Evolutionary conservation across 371 early-diverging fungal species (phyloP), one percentile per base, ranked within the genome.

Genomic region (Rhizomucor miehei): DNA sequence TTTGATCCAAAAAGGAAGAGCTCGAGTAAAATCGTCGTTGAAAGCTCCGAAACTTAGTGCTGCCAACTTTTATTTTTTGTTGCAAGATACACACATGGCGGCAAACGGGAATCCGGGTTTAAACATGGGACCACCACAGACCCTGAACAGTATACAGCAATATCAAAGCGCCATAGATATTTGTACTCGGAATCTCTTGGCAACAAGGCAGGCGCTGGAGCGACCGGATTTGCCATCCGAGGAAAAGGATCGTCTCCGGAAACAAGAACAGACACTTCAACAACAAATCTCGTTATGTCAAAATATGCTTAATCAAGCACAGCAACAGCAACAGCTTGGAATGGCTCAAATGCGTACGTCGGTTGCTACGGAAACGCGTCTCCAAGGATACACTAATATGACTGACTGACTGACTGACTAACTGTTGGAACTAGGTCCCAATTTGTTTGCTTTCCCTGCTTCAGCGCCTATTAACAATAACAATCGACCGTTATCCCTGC

Each of bases 151-250:
- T 11, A 41, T 72, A 38, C 59, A 61, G 37, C 69, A 72, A 51
- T 72, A 72, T 48, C 69, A 68, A 23, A 60, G 56, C 38, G 60
- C 60, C 13, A 52, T 68, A 29, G 69, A 68, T 41, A 54, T 60
- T n/a, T 50, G 62, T 29, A 68, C 52, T n/a, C 60, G 58, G 19
- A 63, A 68, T 23, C 49, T 72, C 40, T 57, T 56, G 1, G 43
- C 54, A 12, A 23, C 66, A 11, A 68, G 77, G 29, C 56, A 67
- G 54, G 56, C 59, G 20, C 38, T 73, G 3, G 73, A 76, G 44
- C 62, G 69, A 45, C 41, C 64, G 4, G 67, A 73, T 52, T 60
- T 76, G 5, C 47, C 69, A 12, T 36, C 50, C 10, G 69, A 68
- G 46, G 69, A 76, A 36, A 66, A 52, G 46, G 65, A 66, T 17